phyloP scores from a whole-genome alignment of 2,329 filamentous ascomycete species.

The Colletotrichum sp. region DNA sequence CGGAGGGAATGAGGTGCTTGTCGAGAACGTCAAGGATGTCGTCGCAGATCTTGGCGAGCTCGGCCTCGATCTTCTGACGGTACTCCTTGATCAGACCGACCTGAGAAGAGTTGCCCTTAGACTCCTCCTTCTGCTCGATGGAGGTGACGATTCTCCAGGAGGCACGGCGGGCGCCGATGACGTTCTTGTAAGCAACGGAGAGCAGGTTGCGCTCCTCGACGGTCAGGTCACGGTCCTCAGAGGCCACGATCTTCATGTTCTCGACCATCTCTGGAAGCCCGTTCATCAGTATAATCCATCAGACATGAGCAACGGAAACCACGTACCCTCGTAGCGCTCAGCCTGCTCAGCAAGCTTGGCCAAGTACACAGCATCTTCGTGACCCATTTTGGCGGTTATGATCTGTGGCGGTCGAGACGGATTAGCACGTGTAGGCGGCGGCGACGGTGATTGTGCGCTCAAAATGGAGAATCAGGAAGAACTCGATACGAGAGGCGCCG shows the following conservation, averaged over 20 bases:
- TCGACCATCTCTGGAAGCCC: slow-evolving; percentile 87
- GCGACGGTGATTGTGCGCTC: neutral
- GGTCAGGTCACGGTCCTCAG: slow-evolving; percentile 80
- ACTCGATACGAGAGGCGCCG: neutral
- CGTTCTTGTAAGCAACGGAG: slow-evolving; percentile 99
- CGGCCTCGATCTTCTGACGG: slow-evolving; percentile 96
- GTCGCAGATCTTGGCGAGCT: slow-evolving; percentile 97
- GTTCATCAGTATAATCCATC: slow-evolving; percentile 9
- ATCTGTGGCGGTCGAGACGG: neutral
- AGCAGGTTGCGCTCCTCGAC: slow-evolving; percentile 98
- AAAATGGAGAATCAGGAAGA: neutral
- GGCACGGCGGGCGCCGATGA: slow-evolving; percentile 94
- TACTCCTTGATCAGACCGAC: slow-evolving; percentile 95
- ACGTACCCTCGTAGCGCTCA: slow-evolving; percentile 98
- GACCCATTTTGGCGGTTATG: slow-evolving; percentile 80
- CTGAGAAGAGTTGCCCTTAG: slow-evolving; percentile 94
- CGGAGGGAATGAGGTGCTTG: slow-evolving; percentile 91
- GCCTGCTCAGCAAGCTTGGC: slow-evolving; percentile 99
- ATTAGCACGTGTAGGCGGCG: slow-evolving; percentile 11
- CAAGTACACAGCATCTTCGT: slow-evolving; percentile 99
- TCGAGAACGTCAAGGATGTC: slow-evolving; percentile 96
- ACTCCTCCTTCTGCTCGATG: slow-evolving; percentile 99
- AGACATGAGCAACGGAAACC: neutral
- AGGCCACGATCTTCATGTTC: slow-evolving; percentile 99
- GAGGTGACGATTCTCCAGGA: slow-evolving; percentile 99